A percentile compares a stretch with the other conserved stretches of the same genome.
phyloP scores from a whole-genome alignment of 148 eudicot species.

The Camellia granthamiana region DNA sequence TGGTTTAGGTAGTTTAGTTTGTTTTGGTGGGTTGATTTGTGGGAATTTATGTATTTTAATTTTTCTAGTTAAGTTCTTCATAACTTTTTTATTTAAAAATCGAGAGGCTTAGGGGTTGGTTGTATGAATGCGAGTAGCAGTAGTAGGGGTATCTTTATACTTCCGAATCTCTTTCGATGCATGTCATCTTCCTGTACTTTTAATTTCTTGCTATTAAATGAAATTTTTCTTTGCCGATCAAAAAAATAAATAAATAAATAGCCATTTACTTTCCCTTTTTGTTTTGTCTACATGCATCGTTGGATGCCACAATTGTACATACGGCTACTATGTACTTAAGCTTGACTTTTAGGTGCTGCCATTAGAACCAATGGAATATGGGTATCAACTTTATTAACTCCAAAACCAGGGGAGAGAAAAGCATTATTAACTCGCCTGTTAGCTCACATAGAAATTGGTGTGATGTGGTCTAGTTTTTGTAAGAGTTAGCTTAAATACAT shows the following conservation, averaged over 20 bases:
- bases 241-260: neutral
- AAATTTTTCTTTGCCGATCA: too few species aligned
- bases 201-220: too few species aligned
- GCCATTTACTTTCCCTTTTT: neutral
- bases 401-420: neutral
- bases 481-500: neutral
- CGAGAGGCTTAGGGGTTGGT: too few species aligned
- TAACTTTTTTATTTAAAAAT: too few species aligned
- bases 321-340: neutral
- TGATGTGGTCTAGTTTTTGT: neutral
- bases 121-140: too few species aligned
- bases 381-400: conserved; percentile 2
- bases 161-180: too few species aligned
- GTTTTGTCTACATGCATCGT: neutral
- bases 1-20: too few species aligned
- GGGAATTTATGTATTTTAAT: too few species aligned
- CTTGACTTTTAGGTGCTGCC: neutral
- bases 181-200: too few species aligned
- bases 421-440: neutral
- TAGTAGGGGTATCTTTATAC: too few species aligned
- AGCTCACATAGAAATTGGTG: neutral
- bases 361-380: neutral
- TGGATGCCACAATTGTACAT: neutral
- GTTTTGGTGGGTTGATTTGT: too few species aligned
- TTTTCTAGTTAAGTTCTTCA: too few species aligned